Conservation (phyloP, 768 basidiomycete genomes). For the Mycena pura region DNA sequence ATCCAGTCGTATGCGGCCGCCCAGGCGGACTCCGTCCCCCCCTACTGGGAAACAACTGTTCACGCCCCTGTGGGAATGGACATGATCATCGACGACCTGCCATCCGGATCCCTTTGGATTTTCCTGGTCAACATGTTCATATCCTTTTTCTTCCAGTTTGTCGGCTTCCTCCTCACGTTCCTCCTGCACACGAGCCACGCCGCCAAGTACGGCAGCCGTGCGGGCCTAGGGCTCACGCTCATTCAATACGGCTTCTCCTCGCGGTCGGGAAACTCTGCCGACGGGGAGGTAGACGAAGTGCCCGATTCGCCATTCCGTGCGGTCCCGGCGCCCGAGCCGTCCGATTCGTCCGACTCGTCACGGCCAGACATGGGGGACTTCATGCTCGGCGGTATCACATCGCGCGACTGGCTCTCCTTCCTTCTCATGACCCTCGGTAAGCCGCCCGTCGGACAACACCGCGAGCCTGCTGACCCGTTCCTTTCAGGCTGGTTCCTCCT, state of each 20-base stretch:
- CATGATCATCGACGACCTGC: conserved; percentile 92
- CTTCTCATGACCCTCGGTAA: conserved; percentile 89
- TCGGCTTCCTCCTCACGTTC: conserved; percentile 92
- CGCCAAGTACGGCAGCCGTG: conserved; percentile 90
- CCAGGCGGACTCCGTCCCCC: conserved; percentile 83
- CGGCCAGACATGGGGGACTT: conserved; percentile 32
- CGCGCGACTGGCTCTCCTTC: conserved; percentile 91
- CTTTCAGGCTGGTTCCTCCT: conserved; percentile 87
- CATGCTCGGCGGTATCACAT: conserved; percentile 43
- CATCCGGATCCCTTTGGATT: conserved; percentile 76
- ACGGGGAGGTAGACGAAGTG: conserved; percentile 25
- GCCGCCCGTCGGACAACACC: conserved; percentile 28
- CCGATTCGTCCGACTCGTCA: conserved; percentile 19
- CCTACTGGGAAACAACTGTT: conserved; percentile 97
- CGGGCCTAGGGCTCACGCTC: conserved; percentile 93
- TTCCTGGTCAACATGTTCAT: conserved; percentile 83
- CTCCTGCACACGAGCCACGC: conserved; percentile 93
- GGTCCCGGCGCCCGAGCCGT: background rate
- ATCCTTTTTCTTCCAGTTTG: conserved; percentile 96
- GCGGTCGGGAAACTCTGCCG: conserved; percentile 39
- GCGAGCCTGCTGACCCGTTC: background rate
- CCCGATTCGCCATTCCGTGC: conserved; percentile 17
- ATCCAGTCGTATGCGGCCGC: conserved; percentile 84
- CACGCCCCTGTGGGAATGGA: conserved; percentile 70
- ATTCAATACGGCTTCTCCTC: conserved; percentile 92